These are phyloP conservation scores for Dillenia suffruticosa DNA, from an alignment of 164 flowering plant genomes.

Conservation along the genomic window DNA sequence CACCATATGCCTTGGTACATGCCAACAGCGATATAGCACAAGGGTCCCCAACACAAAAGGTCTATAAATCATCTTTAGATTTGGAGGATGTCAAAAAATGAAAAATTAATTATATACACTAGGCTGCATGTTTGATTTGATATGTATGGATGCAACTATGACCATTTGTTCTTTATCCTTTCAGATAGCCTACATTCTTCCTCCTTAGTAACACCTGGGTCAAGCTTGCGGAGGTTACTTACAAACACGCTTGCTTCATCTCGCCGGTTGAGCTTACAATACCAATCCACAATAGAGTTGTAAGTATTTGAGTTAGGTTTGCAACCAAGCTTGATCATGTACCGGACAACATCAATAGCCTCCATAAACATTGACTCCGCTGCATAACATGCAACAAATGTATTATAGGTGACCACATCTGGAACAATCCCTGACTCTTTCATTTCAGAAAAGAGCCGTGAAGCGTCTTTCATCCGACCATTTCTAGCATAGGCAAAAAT, in stretches of 20 bases:
- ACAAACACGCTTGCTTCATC: conserved; percentile 66
- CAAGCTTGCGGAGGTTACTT: conserved; percentile 49
- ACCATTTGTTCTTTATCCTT: conserved; percentile 39
- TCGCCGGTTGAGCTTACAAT: conserved; percentile 56
- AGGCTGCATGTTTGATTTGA: too few relatives aligned
- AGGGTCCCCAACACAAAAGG: too few relatives aligned
- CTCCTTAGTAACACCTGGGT: conserved; percentile 52
- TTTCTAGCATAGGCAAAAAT: conserved; percentile 75
- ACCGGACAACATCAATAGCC: conserved; percentile 65
- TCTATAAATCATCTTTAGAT: too few relatives aligned
- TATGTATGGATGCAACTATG: not conserved
- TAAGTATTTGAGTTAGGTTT: conserved; percentile 74
- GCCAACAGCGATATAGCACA: too few relatives aligned
- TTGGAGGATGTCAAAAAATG: too few relatives aligned
- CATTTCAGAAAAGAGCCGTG: conserved; percentile 69
- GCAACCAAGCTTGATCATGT: conserved; percentile 77
- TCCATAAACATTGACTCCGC: conserved; percentile 78
- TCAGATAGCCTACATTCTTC: conserved; percentile 46
- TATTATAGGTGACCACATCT: conserved; percentile 78
- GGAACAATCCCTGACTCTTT: conserved; percentile 52
- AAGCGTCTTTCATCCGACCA: conserved; percentile 76
- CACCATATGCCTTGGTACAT: too few relatives aligned
- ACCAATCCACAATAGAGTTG: conserved; percentile 83
- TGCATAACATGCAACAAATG: conserved; percentile 75
- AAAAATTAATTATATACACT: too few relatives aligned